Conservation (phyloP, 306 rosid genomes). For the Adenanthera pavonina region DNA sequence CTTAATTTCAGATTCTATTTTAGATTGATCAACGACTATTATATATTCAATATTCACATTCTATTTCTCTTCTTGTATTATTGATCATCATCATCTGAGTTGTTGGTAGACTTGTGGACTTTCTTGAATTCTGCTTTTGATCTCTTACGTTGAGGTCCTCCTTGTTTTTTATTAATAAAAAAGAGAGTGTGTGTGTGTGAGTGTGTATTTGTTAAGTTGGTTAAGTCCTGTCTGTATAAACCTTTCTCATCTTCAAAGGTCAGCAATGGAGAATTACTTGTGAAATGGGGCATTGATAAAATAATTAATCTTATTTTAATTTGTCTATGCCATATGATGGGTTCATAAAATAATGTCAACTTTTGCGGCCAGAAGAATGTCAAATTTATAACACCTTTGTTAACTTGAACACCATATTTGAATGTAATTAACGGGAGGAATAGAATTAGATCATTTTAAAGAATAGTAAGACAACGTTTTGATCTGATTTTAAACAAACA, state of each 20-base stretch:
- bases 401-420: neutral
- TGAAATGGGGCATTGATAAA: neutral
- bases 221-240: neutral
- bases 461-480: too few relatives aligned
- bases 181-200: neutral
- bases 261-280: neutral
- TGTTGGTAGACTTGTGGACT: neutral
- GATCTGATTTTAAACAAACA: too few relatives aligned
- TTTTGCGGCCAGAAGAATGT: neutral
- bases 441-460: too few relatives aligned
- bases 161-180: neutral
- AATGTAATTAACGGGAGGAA: neutral
- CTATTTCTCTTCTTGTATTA: neutral
- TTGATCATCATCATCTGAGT: neutral
- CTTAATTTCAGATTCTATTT: constrained; percentile 8
- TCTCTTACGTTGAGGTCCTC: too few relatives aligned
- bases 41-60: neutral
- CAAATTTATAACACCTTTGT: neutral
- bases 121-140: neutral
- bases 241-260: neutral
- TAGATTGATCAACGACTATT: neutral
- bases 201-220: neutral
- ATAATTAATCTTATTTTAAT: neutral
- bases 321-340: neutral
- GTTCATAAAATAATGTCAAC: neutral